Conservation (phyloP, 345 rosid genomes). For the Trapa incisa region DNA sequence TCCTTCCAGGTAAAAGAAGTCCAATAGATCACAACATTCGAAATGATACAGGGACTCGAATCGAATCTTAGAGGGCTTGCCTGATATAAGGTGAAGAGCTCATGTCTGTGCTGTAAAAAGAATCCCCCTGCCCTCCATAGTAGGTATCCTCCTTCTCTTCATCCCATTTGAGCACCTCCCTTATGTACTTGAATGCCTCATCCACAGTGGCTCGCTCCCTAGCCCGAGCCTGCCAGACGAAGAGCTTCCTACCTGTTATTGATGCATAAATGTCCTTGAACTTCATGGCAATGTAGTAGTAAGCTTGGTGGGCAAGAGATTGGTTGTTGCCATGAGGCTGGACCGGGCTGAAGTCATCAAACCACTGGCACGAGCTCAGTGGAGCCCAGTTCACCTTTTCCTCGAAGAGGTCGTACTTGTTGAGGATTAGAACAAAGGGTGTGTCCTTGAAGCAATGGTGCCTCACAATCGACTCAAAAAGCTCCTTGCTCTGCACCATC, state of each 20-base stretch:
- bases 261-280: conserved; percentile 83
- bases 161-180: conserved; percentile 95
- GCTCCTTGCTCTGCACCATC: conserved; percentile 82
- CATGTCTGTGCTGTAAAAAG: conserved; percentile 80
- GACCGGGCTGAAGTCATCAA: conserved; percentile 70
- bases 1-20: not conserved
- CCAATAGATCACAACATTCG: not conserved
- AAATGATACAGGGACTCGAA: not conserved
- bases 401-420: conserved; percentile 89
- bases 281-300: conserved; percentile 85
- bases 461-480: conserved; percentile 60
- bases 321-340: conserved; percentile 51
- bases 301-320: conserved; percentile 81
- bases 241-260: conserved; percentile 60
- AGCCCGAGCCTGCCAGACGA: conserved; percentile 79
- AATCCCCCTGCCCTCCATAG: conserved; percentile 67
- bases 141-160: conserved; percentile 82
- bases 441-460: conserved; percentile 88
- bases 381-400: conserved; percentile 68
- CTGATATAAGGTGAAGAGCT: conserved; percentile 72
- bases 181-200: conserved; percentile 77
- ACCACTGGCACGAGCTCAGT: conserved; percentile 69
- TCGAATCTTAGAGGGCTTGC: conserved; percentile 7
- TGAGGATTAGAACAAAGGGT: conserved; percentile 65
- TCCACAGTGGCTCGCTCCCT: conserved; percentile 64